Percentiles rank a stretch among this genome's conserved stretches.
phyloP scores from a whole-genome alignment of 768 basidiomycete species.

The Suillus paluster region DNA sequence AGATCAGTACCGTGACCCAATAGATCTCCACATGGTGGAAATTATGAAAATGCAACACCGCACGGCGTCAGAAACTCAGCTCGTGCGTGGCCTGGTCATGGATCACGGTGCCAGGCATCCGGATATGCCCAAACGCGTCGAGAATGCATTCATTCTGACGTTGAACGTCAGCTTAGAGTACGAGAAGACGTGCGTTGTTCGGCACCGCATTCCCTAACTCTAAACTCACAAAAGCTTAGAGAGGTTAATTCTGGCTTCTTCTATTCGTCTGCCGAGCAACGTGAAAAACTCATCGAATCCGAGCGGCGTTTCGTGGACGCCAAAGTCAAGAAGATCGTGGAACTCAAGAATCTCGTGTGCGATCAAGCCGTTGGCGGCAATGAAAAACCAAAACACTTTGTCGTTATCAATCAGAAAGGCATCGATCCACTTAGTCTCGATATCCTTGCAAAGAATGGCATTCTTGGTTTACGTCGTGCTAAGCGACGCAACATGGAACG shows the following conservation, averaged over 20 bases:
- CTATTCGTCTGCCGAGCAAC: slow-evolving; percentile 97
- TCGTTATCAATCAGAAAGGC: slow-evolving; percentile 98
- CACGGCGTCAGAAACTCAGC: slow-evolving; percentile 95
- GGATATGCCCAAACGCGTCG: slow-evolving; percentile 98
- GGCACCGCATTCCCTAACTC: slow-evolving; percentile 21
- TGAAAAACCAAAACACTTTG: slow-evolving; percentile 86
- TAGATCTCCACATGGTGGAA: slow-evolving; percentile 99
- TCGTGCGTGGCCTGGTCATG: slow-evolving; percentile 92
- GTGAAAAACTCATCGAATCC: slow-evolving; percentile 98
- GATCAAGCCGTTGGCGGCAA: slow-evolving; percentile 87
- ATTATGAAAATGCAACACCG: slow-evolving; percentile 99
- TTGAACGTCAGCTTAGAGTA: slow-evolving; percentile 98
- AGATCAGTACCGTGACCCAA: slow-evolving; percentile 82
- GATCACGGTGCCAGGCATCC: slow-evolving; percentile 98
- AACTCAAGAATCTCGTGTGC: slow-evolving; percentile 95
- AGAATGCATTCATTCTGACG: slow-evolving; percentile 94
- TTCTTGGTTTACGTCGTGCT: slow-evolving; percentile 90
- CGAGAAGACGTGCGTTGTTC: slow-evolving; percentile 89
- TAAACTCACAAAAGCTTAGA: slow-evolving; percentile 46
- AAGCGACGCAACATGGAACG: slow-evolving; percentile 99
- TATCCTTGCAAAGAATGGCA: slow-evolving; percentile 95
- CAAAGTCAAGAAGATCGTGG: slow-evolving; percentile 94
- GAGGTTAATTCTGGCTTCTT: slow-evolving; percentile 99
- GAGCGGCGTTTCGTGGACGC: slow-evolving; percentile 93
- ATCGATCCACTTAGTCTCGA: slow-evolving; percentile 98